Conservation (phyloP, 2,329 filamentous ascomycete genomes). For the Nigrograna mackinnonii region DNA sequence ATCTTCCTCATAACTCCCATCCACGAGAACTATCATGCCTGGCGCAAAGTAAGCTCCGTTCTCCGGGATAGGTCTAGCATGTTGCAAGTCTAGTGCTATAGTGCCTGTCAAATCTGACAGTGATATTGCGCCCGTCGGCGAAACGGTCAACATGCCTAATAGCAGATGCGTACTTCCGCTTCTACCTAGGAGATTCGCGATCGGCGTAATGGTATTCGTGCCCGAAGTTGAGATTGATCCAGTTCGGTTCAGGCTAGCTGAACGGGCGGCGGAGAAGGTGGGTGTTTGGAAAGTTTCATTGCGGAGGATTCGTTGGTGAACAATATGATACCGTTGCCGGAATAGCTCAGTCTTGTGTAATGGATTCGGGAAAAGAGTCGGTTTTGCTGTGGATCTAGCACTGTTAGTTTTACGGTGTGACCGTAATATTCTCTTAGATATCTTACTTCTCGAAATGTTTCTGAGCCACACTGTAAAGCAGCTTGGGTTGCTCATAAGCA, state of each 20-base stretch:
- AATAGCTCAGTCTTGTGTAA: conserved; percentile 84
- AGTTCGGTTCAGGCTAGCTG: conserved; percentile 58
- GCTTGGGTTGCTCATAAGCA: conserved; percentile 83
- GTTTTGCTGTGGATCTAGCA: conserved; percentile 42
- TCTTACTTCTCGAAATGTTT: conserved; percentile 84
- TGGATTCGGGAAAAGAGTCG: conserved; percentile 66
- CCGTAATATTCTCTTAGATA: background rate
- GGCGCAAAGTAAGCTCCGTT: conserved; percentile 91
- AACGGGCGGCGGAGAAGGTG: conserved; percentile 64
- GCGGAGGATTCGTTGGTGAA: conserved; percentile 87
- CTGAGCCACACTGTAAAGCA: conserved; percentile 76
- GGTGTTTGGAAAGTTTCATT: conserved; percentile 93
- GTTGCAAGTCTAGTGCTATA: conserved; percentile 79
- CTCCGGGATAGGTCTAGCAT: conserved; percentile 80
- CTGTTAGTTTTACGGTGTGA: conserved; percentile 11
- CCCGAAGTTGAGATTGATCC: conserved; percentile 55
- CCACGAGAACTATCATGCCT: conserved; percentile 93
- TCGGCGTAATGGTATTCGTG: conserved; percentile 86
- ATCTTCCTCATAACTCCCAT: conserved; percentile 96
- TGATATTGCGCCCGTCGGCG: conserved; percentile 80
- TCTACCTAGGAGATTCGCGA: conserved; percentile 74
- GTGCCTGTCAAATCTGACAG: conserved; percentile 88
- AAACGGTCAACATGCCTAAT: conserved; percentile 77
- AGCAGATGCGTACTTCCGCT: conserved; percentile 85
- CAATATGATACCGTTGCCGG: conserved; percentile 86